Conservation (phyloP, 2,329 filamentous ascomycete genomes). For the Raffaelea ambrosiae region DNA sequence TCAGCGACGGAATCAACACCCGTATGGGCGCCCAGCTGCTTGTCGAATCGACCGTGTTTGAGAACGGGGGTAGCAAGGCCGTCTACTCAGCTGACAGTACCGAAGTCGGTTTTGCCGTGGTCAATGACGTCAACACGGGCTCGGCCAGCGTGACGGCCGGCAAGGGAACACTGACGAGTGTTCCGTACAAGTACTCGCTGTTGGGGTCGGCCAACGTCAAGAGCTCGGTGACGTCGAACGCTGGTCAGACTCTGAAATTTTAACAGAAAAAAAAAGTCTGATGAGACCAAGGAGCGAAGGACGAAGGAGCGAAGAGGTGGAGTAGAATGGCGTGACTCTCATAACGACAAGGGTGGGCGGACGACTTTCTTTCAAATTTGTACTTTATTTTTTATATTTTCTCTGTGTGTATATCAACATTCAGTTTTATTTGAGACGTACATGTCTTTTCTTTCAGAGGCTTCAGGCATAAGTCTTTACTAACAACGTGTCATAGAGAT, state of each 20-base stretch:
- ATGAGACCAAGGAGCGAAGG: too few species aligned
- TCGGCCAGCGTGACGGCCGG: conserved; percentile 38
- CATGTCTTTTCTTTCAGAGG: too few species aligned
- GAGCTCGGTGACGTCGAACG: conserved; percentile 27
- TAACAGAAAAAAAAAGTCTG: conserved; percentile 15
- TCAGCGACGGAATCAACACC: conserved; percentile 44
- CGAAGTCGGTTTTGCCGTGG: conserved; percentile 29
- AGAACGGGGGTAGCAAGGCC: conserved; percentile 25
- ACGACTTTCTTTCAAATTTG: too few species aligned
- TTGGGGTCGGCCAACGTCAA: conserved; percentile 39
- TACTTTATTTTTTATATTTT: too few species aligned
- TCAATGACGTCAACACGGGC: conserved; percentile 34
- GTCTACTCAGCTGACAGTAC: conserved; percentile 32
- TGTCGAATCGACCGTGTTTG: conserved; percentile 46
- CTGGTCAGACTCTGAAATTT: conserved; percentile 28
- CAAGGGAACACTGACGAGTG: conserved; percentile 37
- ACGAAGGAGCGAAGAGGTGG: too few species aligned
- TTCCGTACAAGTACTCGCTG: conserved; percentile 47
- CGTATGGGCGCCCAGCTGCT: conserved; percentile 49
- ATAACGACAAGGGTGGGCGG: too few species aligned
- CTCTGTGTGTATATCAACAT: too few species aligned
- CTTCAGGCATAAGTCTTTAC: too few species aligned
- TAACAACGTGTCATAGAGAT: too few species aligned
- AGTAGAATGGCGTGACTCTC: too few species aligned
- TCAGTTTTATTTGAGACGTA: too few species aligned